phyloP scores from a whole-genome alignment of 306 rosid species.

The Ammopiptanthus mongolicus region DNA sequence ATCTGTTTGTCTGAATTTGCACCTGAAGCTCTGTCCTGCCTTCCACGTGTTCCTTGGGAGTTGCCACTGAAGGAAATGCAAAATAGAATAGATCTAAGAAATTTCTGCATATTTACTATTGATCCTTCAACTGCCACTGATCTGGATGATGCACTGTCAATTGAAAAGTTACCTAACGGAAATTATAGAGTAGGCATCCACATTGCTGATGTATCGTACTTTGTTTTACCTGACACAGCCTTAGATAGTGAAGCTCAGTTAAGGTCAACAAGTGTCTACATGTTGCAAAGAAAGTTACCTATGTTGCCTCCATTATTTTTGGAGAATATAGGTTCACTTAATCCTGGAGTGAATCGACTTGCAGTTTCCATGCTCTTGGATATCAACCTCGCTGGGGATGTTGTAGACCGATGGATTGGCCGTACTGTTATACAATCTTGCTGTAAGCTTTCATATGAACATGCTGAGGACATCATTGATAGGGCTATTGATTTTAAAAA shows the following conservation, averaged over 20 bases:
- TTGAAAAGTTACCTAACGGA: conserved; percentile 64
- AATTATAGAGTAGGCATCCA: conserved; percentile 81
- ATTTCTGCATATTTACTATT: conserved; percentile 70
- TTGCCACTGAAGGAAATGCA: conserved; percentile 56
- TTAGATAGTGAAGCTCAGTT: conserved; percentile 65
- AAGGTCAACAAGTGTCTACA: conserved; percentile 77
- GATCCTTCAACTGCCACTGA: conserved; percentile 87
- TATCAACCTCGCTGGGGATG: conserved; percentile 51
- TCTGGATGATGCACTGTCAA: conserved; percentile 88
- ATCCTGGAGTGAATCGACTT: conserved; percentile 80
- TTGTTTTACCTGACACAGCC: conserved; percentile 65
- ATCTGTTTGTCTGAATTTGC: conserved; percentile 58
- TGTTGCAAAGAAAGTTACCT: conserved; percentile 57
- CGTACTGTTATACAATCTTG: conserved; percentile 83
- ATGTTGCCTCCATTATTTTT: conserved; percentile 77
- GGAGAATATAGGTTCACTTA: conserved; percentile 70
- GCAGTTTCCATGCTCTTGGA: conserved; percentile 75
- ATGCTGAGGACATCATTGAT: conserved; percentile 68
- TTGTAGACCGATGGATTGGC: conserved; percentile 70
- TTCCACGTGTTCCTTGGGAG: conserved; percentile 72
- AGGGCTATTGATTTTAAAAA: conserved; percentile 32
- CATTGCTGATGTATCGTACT: conserved; percentile 81
- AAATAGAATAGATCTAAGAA: conserved; percentile 67
- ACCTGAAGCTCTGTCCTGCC: conserved; percentile 50
- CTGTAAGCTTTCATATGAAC: conserved; percentile 85